Evolutionary conservation across 2,329 filamentous ascomycete species (phyloP).

Genomic region (Xylariomycetidae sp.): DNA sequence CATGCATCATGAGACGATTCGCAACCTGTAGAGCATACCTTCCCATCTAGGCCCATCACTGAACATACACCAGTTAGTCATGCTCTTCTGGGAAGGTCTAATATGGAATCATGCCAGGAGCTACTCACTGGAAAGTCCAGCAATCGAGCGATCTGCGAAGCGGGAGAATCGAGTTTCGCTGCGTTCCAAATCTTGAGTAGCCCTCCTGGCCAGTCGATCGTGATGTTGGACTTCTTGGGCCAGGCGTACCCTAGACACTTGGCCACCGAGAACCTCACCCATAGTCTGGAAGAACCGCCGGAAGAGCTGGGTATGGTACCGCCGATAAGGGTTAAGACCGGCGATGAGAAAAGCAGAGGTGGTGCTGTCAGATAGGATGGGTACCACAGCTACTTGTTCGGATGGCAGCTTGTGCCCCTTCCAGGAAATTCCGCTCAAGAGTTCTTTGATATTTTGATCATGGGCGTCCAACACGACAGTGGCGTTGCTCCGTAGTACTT

Average conservation of each 20-base stretch:
- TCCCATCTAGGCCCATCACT: slow-evolving; percentile 14
- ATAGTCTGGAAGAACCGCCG: slow-evolving; percentile 17
- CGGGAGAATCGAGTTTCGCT: slow-evolving; percentile 20
- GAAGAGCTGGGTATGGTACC: slow-evolving; percentile 14
- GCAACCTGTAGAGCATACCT: slow-evolving; percentile 9
- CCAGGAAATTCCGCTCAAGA: slow-evolving; percentile 13
- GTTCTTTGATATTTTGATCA: slow-evolving; percentile 8
- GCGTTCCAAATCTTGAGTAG: slow-evolving; percentile 14
- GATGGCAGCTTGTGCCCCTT: slow-evolving; percentile 11
- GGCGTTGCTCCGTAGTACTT: slow-evolving; percentile 10
- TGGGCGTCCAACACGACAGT: slow-evolving; percentile 12
- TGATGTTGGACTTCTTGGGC: slow-evolving; percentile 17
- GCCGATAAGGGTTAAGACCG: slow-evolving; percentile 19
- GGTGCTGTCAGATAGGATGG: slow-evolving; percentile 12
- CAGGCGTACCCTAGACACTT: slow-evolving; percentile 15
- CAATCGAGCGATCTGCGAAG: slow-evolving; percentile 20
- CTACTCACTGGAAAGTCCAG: slow-evolving; percentile 14
- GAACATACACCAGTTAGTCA: neutral
- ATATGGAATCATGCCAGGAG: neutral
- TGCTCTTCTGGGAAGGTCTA: too few relatives aligned
- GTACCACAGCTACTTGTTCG: slow-evolving; percentile 16
- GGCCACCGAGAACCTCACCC: slow-evolving; percentile 15
- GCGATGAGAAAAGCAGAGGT: slow-evolving; percentile 17
- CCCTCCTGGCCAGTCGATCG: slow-evolving; percentile 17
- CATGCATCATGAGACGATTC: neutral